A percentile compares a stretch with the other conserved stretches of the same genome.
Conservation (phyloP, 163 green algal species). For the Volvox carteri region DNA sequence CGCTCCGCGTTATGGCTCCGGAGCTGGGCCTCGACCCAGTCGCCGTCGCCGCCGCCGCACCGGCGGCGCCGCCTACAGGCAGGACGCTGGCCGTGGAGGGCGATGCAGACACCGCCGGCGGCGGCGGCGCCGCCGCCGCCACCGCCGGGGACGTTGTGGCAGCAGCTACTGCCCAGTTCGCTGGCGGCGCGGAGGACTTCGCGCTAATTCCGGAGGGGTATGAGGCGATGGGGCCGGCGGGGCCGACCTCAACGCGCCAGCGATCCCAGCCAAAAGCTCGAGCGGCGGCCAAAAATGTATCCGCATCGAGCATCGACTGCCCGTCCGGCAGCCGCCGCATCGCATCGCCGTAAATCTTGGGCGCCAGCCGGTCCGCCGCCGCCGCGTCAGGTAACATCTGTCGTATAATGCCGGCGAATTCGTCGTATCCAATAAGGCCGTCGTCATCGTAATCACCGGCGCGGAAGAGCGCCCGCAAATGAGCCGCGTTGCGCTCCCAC, state of each 20-base stretch:
- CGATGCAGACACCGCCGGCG: background rate
- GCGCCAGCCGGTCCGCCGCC: conserved; percentile 28
- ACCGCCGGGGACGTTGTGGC: background rate
- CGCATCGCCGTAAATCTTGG: conserved; percentile 61
- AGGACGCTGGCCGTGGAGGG: background rate
- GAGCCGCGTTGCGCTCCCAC: conserved; percentile 60
- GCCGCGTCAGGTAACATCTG: conserved; percentile 23
- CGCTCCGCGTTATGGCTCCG: background rate
- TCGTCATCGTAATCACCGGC: conserved; percentile 62
- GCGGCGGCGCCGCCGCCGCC: background rate
- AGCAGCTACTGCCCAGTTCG: too few species aligned
- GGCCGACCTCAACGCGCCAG: conserved; percentile 36
- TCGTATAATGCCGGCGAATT: conserved; percentile 33
- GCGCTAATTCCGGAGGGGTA: background rate
- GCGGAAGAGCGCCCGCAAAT: conserved; percentile 69
- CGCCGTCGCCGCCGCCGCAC: background rate
- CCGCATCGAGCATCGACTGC: conserved; percentile 21
- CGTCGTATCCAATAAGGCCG: conserved; percentile 50
- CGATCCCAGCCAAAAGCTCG: conserved; percentile 48
- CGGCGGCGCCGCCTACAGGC: background rate
- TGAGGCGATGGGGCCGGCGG: background rate
- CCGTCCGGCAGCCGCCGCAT: conserved; percentile 36
- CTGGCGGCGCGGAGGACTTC: too few species aligned
- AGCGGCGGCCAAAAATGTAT: conserved; percentile 43
- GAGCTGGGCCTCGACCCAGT: background rate